phyloP scores from a whole-genome alignment of 1,139 yeast genomes.

The Hemisphaericaspora lyxosophila region DNA sequence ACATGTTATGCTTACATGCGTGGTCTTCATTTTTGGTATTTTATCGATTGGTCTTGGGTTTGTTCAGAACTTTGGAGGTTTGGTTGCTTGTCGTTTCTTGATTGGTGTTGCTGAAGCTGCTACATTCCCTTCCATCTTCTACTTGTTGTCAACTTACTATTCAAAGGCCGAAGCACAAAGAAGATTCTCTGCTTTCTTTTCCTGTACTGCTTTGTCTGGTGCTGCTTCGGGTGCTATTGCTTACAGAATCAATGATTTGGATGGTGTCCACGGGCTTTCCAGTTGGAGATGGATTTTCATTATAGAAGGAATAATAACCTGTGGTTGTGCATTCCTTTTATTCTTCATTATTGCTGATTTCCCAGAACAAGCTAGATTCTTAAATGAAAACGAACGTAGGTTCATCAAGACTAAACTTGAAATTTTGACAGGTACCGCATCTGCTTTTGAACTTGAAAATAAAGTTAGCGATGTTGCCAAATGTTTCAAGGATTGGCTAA shows the following conservation, averaged over 20 bases:
- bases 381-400: constrained; percentile 45
- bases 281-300: constrained; percentile 80
- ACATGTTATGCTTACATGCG: constrained; percentile 58
- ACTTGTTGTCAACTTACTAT: constrained; percentile 57
- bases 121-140: constrained; percentile 73
- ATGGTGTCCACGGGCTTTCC: constrained; percentile 36
- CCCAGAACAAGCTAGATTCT: constrained; percentile 54
- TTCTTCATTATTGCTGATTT: constrained; percentile 55
- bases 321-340: constrained; percentile 56
- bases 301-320: constrained; percentile 71
- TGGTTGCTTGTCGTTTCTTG: constrained; percentile 60
- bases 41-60: constrained; percentile 68
- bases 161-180: constrained; percentile 65
- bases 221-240: constrained; percentile 47
- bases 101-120: constrained; percentile 69
- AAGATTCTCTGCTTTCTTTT: constrained; percentile 65
- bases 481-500: constrained; percentile 47
- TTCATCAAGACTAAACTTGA: constrained; percentile 57
- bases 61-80: constrained; percentile 55
- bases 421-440: constrained; percentile 48
- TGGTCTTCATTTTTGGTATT: constrained; percentile 62
- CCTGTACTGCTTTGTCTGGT: constrained; percentile 43
- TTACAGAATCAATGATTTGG: constrained; percentile 38
- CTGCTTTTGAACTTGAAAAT: constrained; percentile 52
- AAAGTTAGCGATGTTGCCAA: constrained; percentile 38